These are phyloP conservation scores for Solanum appendiculatum DNA, from an alignment of 257 asterid species.

Conservation along the genomic window DNA sequence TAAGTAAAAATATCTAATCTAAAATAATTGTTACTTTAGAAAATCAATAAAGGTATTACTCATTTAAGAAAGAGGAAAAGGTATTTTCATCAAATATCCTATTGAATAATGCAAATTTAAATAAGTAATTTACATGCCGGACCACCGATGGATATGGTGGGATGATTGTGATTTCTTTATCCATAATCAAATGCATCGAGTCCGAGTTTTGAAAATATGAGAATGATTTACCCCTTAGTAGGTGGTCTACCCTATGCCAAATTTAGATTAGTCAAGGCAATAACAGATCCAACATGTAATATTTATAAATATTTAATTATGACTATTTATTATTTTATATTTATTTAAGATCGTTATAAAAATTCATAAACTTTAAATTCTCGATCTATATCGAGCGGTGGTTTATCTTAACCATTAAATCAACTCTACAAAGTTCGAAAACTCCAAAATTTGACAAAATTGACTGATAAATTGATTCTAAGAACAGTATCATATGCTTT, in stretches of 20 bases:
- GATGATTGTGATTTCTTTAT: neutral
- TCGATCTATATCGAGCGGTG: accelerated
- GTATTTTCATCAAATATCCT: neutral
- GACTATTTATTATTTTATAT: neutral
- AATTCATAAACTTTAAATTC: neutral
- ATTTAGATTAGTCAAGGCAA: neutral
- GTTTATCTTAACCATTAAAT: neutral
- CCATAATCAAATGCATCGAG: neutral
- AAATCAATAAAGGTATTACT: neutral
- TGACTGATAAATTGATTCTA: neutral
- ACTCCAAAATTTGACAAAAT: neutral
- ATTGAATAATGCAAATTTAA: neutral
- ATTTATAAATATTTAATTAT: neutral
- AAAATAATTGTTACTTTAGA: neutral
- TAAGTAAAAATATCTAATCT: neutral
- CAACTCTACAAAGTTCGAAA: neutral
- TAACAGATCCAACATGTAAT: neutral
- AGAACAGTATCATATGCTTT: neutral
- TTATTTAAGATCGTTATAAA: neutral
- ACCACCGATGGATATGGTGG: neutral
- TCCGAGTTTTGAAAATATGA: neutral
- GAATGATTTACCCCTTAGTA: neutral
- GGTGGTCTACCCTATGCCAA: accelerated
- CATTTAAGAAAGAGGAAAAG: neutral
- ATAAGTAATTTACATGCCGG: neutral